Evolutionary conservation across 192 early-diverging fungal genomes (phyloP).

Genomic region (Coemansia sp.): DNA sequence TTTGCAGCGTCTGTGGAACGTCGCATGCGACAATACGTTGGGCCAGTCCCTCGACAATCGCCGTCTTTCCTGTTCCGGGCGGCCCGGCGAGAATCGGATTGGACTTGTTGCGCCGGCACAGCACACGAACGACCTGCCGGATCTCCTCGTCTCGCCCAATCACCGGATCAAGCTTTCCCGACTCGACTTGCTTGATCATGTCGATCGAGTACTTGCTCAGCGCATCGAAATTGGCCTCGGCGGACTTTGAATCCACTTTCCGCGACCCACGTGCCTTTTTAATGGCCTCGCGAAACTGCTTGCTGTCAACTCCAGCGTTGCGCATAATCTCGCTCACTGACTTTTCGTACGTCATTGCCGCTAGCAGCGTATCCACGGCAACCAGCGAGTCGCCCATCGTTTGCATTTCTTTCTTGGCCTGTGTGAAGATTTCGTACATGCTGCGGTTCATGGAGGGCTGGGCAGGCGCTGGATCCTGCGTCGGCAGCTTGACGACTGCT

Average conservation of each 20-base stretch:
- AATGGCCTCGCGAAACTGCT: conserved; percentile 74
- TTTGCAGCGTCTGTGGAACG: conserved; percentile 83
- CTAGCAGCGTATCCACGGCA: conserved; percentile 85
- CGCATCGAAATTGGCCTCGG: conserved; percentile 88
- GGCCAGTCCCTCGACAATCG: conserved; percentile 90
- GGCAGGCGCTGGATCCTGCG: conserved; percentile 83
- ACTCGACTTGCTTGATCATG: conserved; percentile 75
- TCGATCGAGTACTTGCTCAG: conserved; percentile 94
- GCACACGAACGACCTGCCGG: conserved; percentile 89
- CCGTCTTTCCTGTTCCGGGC: conserved; percentile 75
- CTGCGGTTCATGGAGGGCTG: conserved; percentile 66
- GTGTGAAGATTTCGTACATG: conserved; percentile 62
- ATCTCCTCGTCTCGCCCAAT: conserved; percentile 98
- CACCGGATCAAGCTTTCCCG: conserved; percentile 93
- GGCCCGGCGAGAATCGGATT: conserved; percentile 88
- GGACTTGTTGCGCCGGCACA: conserved; percentile 86
- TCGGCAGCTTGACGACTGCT: conserved; percentile 72
- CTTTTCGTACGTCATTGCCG: conserved; percentile 74
- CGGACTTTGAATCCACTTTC: conserved; percentile 80
- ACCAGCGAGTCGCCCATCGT: conserved; percentile 87
- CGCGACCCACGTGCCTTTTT: conserved; percentile 75
- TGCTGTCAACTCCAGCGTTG: conserved; percentile 67
- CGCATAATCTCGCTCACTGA: conserved; percentile 62
- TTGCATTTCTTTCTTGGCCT: conserved; percentile 81
- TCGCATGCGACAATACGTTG: conserved; percentile 91